phyloP scores from a whole-genome alignment of 1,284 basidiomycete genomes.

The Ganoderma sinense region DNA sequence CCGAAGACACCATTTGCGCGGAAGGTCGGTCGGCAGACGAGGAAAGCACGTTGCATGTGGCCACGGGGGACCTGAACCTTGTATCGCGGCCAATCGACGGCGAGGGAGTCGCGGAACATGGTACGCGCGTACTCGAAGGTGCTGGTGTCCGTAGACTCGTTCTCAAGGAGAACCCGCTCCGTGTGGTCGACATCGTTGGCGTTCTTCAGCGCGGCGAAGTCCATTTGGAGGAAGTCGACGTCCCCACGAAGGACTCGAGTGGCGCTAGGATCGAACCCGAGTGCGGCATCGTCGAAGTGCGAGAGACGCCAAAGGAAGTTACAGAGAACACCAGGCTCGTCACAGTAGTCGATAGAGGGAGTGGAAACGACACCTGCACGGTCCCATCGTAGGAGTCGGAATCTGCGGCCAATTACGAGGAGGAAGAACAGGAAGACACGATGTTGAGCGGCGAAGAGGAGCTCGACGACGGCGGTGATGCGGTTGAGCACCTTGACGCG shows the following conservation, averaged over 20 bases:
- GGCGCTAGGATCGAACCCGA: constrained; percentile 18
- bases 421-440: constrained; percentile 14
- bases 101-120: constrained; percentile 6
- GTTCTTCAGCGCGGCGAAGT: not conserved
- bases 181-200: not conserved
- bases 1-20: constrained; percentile 8
- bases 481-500: not conserved
- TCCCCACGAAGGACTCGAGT: not conserved
- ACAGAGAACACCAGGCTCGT: constrained; percentile 8
- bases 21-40: constrained; percentile 16
- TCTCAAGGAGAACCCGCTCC: not conserved
- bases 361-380: constrained; percentile 14
- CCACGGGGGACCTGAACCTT: constrained; percentile 5
- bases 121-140: constrained; percentile 11
- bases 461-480: not conserved
- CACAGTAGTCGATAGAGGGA: constrained; percentile 12
- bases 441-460: constrained; percentile 8
- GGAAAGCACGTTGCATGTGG: not conserved
- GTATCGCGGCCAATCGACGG: constrained; percentile 4
- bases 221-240: constrained; percentile 8
- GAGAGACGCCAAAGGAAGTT: constrained; percentile 13
- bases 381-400: constrained; percentile 15
- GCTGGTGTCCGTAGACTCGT: not conserved
- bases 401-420: constrained; percentile 3
- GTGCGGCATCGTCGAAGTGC: not conserved